A percentile compares a stretch with the other conserved stretches of the same genome.
Evolutionary conservation across 371 early-diverging fungal species (phyloP).

Genomic region (Encephalitozoon intestinalis): DNA sequence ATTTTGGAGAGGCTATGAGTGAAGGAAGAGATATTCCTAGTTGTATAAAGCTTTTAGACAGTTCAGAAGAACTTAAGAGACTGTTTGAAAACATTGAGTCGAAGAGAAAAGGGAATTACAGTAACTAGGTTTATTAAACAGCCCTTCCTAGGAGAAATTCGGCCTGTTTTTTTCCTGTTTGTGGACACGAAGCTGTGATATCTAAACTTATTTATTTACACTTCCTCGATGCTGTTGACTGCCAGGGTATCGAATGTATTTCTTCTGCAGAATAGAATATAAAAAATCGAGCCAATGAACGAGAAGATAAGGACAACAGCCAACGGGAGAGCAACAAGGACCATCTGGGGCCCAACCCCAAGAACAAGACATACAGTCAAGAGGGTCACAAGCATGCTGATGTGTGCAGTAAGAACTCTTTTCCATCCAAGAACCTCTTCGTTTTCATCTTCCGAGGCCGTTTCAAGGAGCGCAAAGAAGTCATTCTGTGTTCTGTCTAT

Average conservation of each 20-base stretch:
- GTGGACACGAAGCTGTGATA: not conserved
- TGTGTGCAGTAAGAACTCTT: constrained; percentile 60
- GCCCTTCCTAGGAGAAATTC: not conserved
- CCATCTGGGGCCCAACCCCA: constrained; percentile 54
- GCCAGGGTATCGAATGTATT: constrained; percentile 60
- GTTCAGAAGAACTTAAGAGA: not conserved
- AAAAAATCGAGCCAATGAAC: constrained; percentile 57
- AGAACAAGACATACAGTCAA: constrained; percentile 56
- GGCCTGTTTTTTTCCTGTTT: not conserved
- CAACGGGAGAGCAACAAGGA: constrained; percentile 57
- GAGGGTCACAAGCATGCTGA: constrained; percentile 57
- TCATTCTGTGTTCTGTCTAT: constrained; percentile 62
- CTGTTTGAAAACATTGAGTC: not conserved
- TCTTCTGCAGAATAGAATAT: constrained; percentile 60
- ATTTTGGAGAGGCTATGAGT: not conserved
- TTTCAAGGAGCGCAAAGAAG: constrained; percentile 61
- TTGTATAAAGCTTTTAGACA: not conserved
- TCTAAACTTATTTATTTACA: constrained; percentile 46
- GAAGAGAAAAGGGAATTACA: not conserved
- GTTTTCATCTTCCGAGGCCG: constrained; percentile 51
- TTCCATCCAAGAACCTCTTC: constrained; percentile 59
- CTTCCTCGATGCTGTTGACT: constrained; percentile 59
- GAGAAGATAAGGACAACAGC: constrained; percentile 60
- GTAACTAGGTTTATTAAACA: not conserved
- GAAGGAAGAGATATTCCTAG: not conserved